phyloP scores from a whole-genome alignment of 768 basidiomycete genomes.

The Suillus occidentalis region DNA sequence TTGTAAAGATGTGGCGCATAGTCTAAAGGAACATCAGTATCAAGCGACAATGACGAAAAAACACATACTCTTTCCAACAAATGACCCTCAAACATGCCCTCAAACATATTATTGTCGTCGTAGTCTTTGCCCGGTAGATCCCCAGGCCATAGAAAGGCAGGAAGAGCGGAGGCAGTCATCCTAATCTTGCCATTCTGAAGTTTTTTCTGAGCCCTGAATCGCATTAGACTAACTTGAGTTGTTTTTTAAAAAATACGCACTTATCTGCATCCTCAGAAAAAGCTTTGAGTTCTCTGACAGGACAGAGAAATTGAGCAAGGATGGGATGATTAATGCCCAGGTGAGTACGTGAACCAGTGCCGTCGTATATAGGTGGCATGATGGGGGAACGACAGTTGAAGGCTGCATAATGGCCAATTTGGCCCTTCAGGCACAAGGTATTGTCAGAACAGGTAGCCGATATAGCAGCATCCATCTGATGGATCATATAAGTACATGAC shows the following conservation, averaged over 20 bases:
- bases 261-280: too few species aligned
- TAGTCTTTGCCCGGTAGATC: background rate
- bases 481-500: background rate
- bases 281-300: too few species aligned
- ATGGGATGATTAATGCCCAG: conserved; percentile 7
- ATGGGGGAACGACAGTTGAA: background rate
- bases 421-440: background rate
- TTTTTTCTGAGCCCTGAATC: background rate
- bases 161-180: background rate
- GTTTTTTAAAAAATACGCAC: too few species aligned
- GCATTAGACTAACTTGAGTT: background rate
- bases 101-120: background rate
- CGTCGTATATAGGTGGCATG: background rate
- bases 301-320: background rate
- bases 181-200: conserved; percentile 4
- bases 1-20: too few species aligned
- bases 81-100: too few species aligned
- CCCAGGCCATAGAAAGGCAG: conserved; percentile 9
- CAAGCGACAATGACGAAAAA: too few species aligned
- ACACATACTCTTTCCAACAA: too few species aligned
- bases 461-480: background rate
- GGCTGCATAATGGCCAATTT: conserved; percentile 3
- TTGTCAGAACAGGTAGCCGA: conserved; percentile 1
- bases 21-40: too few species aligned
- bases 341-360: background rate